phyloP scores from a whole-genome alignment of 768 basidiomycete species.

The Amylocystis lapponica region DNA sequence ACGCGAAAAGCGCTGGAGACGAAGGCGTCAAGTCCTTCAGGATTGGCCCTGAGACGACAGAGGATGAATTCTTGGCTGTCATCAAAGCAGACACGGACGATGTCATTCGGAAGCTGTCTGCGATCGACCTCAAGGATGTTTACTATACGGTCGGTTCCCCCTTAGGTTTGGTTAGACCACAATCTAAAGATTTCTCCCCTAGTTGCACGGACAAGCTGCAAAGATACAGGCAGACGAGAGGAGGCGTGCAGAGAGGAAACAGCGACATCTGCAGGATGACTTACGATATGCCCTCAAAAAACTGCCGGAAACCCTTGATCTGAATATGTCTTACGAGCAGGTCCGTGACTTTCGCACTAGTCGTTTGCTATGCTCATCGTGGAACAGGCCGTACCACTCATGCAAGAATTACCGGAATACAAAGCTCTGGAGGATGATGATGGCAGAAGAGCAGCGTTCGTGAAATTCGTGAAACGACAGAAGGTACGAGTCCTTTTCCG shows the following conservation, averaged over 20 bases:
- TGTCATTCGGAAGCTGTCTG: conserved; percentile 38
- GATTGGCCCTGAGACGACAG: conserved; percentile 52
- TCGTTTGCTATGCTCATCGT: conserved; percentile 3
- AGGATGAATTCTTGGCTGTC: conserved; percentile 55
- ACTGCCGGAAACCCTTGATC: conserved; percentile 73
- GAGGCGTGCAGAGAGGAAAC: conserved; percentile 75
- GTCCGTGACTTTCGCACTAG: conserved; percentile 37
- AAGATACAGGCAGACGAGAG: conserved; percentile 84
- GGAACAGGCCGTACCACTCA: conserved; percentile 67
- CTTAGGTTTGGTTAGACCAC: not conserved
- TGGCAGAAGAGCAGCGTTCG: conserved; percentile 70
- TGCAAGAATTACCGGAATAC: conserved; percentile 81
- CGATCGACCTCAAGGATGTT: conserved; percentile 50
- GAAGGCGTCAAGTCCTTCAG: conserved; percentile 32
- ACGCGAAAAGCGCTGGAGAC: conserved; percentile 24
- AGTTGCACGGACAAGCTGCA: conserved; percentile 70
- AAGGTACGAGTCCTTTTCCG: conserved; percentile 47
- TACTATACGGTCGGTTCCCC: conserved; percentile 52
- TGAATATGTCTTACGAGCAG: conserved; percentile 72
- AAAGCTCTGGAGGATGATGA: conserved; percentile 89
- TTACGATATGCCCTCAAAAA: conserved; percentile 94
- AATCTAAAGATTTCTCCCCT: not conserved
- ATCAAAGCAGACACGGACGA: conserved; percentile 54
- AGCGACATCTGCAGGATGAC: conserved; percentile 90
- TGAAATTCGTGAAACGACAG: conserved; percentile 85